Evolutionary conservation across 2,329 filamentous ascomycete species (phyloP).

Genomic region (Botrytis tulipae): DNA sequence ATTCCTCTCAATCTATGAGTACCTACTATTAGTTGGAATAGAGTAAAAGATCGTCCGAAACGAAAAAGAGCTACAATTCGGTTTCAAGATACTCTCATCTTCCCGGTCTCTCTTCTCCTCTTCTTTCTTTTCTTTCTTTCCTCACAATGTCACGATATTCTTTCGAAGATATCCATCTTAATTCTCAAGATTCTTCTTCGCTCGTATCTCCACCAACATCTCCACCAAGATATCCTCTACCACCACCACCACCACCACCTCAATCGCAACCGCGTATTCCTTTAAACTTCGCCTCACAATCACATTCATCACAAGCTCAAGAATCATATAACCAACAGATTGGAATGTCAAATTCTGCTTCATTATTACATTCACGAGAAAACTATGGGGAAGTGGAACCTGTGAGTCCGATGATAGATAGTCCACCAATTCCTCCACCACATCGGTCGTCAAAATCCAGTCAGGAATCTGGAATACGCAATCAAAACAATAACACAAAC

Average conservation of each 20-base stretch:
- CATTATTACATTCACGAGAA: constrained; percentile 10
- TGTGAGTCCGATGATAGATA: constrained; percentile 23
- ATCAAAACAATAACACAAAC: constrained; percentile 33
- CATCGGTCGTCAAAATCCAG: constrained; percentile 37
- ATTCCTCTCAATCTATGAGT: neutral
- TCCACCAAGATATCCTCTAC: neutral
- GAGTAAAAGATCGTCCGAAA: constrained; percentile 10
- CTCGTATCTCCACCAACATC: constrained; percentile 4
- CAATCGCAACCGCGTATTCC: neutral
- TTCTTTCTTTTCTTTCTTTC: neutral
- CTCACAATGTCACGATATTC: constrained; percentile 11
- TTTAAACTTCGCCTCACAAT: constrained; percentile 1
- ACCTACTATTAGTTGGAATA: constrained; percentile 10
- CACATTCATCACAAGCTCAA: neutral
- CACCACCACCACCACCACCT: neutral
- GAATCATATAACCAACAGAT: constrained; percentile 15
- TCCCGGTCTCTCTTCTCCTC: neutral
- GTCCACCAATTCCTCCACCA: constrained; percentile 36
- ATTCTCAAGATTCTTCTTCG: constrained; percentile 5
- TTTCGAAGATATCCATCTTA: neutral
- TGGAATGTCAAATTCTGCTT: constrained; percentile 23
- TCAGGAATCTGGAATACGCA: constrained; percentile 24
- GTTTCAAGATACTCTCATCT: neutral
- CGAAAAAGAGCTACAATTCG: neutral
- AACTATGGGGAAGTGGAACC: constrained; percentile 24